Conservation (phyloP, 352 stramenopile genomes). For the Phytophthora cactorum region DNA sequence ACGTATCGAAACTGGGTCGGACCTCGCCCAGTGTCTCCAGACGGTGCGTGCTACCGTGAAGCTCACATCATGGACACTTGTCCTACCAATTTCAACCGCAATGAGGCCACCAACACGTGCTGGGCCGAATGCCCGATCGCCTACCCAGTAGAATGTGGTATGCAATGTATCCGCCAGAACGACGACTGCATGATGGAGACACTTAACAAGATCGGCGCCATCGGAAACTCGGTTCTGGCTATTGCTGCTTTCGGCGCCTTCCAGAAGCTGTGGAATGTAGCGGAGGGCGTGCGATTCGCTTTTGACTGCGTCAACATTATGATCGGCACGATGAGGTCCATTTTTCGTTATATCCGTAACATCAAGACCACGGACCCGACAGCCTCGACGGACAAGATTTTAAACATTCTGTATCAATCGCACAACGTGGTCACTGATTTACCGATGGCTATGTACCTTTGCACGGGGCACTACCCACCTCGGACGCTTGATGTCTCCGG, state of each 20-base stretch:
- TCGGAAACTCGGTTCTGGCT: slow-evolving; percentile 42
- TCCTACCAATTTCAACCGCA: slow-evolving; percentile 44
- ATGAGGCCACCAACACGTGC: slow-evolving; percentile 47
- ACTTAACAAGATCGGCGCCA: slow-evolving; percentile 39
- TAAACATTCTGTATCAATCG: slow-evolving; percentile 61
- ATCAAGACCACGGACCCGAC: slow-evolving; percentile 43
- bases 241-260: slow-evolving; percentile 36
- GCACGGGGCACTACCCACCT: slow-evolving; percentile 38
- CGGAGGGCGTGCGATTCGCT: slow-evolving; percentile 28
- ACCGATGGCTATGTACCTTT: slow-evolving; percentile 57
- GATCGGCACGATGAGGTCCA: slow-evolving; percentile 34
- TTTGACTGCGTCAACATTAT: slow-evolving; percentile 60
- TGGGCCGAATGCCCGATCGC: slow-evolving; percentile 61
- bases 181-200: slow-evolving; percentile 50
- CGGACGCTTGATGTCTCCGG: slow-evolving; percentile 30
- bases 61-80: slow-evolving; percentile 45
- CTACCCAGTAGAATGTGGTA: slow-evolving; percentile 63
- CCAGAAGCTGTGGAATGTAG: slow-evolving; percentile 33
- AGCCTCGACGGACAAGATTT: slow-evolving; percentile 54
- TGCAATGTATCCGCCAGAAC: slow-evolving; percentile 68
- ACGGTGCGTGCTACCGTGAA: slow-evolving; percentile 60
- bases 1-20: slow-evolving; percentile 50
- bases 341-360: slow-evolving; percentile 40
- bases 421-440: slow-evolving; percentile 65
- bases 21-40: slow-evolving; percentile 18